phyloP scores from a whole-genome alignment of 176 grass and related monocot genomes.

The Zoysia japonica region DNA sequence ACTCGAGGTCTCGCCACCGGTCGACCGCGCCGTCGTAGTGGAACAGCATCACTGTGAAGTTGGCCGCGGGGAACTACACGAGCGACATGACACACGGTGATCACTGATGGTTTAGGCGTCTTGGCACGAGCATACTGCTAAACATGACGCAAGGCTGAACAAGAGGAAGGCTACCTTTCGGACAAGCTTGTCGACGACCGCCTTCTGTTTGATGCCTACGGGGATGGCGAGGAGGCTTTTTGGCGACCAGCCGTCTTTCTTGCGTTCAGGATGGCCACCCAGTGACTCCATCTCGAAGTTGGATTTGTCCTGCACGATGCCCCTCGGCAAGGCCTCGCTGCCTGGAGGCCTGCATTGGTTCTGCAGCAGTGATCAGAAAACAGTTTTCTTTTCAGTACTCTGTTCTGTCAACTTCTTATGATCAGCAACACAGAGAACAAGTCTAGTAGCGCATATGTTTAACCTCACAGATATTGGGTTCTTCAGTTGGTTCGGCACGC shows the following conservation, averaged over 20 bases:
- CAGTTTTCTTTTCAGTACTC: conserved; percentile 21
- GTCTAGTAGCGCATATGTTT: neutral
- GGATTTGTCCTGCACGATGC: conserved; percentile 68
- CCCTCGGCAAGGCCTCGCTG: conserved; percentile 75
- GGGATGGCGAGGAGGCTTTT: conserved; percentile 85
- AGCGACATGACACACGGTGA: neutral
- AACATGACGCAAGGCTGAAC: neutral
- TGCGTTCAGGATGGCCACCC: conserved; percentile 47
- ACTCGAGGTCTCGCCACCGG: conserved; percentile 62
- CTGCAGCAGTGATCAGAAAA: conserved; percentile 39
- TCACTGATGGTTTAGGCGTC: no score
- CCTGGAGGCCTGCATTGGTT: conserved; percentile 52
- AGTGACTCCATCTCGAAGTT: conserved; percentile 73
- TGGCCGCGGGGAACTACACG: conserved; percentile 53
- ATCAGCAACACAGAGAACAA: neutral
- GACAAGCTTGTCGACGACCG: conserved; percentile 68
- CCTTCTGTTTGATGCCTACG: conserved; percentile 82
- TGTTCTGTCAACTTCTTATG: neutral
- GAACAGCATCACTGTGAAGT: conserved; percentile 78
- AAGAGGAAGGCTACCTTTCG: conserved; percentile 52
- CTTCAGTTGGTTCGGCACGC: neutral
- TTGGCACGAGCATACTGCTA: neutral
- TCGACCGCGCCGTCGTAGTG: conserved; percentile 83
- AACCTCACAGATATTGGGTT: conserved; percentile 44
- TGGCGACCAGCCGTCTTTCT: conserved; percentile 3